Base-by-base conservation (phyloP, 2,329 filamentous ascomycete genomes). In the Colletotrichum godetiae region DNA sequence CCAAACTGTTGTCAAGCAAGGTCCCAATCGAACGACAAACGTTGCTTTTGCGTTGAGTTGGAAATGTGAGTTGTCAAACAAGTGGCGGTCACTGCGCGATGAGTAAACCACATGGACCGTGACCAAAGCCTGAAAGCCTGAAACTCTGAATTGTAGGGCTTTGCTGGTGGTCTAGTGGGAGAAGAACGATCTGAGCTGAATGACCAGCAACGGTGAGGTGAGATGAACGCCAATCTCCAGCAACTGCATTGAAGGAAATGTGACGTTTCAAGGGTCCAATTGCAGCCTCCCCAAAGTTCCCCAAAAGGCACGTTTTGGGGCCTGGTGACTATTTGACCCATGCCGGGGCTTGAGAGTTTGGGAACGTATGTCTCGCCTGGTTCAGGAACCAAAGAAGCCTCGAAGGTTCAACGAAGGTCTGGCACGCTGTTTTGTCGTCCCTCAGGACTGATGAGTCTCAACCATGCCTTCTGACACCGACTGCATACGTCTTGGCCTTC, bases 221-320 rank as follows among this genome's bases (percentile, higher is more conserved):
- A 67, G 33, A 15, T 24, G 33, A 31, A 27, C 58, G 15, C 7
- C 42, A 49, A 19, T 0, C 42, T n/a, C 42, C 58, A 33, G 57
- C 49, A 46, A 46, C 42, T 46, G 59, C 52, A 56, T 52, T 66
- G 67, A 33, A 42, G 37, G 22, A 59, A 66, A 73, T 61, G 67
- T 65, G 71, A 73, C 67, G 60, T 71, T 65, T 66, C 53, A 42
- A 65, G 61, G 67, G 67, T 73, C 71, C 61, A 37, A 61, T 58
- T 62, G 67, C 61, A 61, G 57, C 60, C 55, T 66, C 27, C n/a
- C 53, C 55, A 42, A 73, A 63, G 13, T n/a, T 29, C 58, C 19
- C 29, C 42, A 19, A 19, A 29, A 49, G 42, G 53, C 35, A 62
- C 53, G 22, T 55, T 67, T 69, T 42, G 5, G 24, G 53, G n/a